These are phyloP conservation scores for Aureobasidium leucospermi DNA, from an alignment of 2,329 filamentous ascomycete species.

Conservation along the genomic window DNA sequence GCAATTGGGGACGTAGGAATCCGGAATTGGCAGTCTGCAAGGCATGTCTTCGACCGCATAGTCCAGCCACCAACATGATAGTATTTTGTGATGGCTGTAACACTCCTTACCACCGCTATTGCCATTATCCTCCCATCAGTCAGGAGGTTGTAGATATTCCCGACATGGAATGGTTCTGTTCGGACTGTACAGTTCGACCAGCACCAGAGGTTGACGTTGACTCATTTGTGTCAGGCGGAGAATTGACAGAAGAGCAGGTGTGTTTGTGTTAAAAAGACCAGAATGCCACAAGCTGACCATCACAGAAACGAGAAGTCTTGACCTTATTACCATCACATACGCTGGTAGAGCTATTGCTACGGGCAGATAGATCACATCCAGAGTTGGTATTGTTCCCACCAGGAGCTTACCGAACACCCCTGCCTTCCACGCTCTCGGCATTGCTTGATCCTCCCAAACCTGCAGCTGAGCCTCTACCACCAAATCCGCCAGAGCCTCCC, in stretches of 20 bases:
- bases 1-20: constrained; percentile 46
- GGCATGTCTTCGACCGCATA: constrained; percentile 64
- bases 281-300: neutral
- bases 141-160: constrained; percentile 60
- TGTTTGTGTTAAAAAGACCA: constrained; percentile 9
- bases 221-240: constrained; percentile 32
- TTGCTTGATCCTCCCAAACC: constrained; percentile 26
- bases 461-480: constrained; percentile 19
- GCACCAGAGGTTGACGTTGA: constrained; percentile 34
- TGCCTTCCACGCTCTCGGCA: constrained; percentile 15
- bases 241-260: constrained; percentile 37
- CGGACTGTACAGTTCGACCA: constrained; percentile 48
- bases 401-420: constrained; percentile 17
- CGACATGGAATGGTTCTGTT: constrained; percentile 65
- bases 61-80: constrained; percentile 67
- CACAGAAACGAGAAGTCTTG: constrained; percentile 32
- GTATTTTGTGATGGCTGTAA: constrained; percentile 83
- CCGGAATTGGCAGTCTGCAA: constrained; percentile 59
- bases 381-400: constrained; percentile 58
- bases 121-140: constrained; percentile 69
- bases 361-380: constrained; percentile 54
- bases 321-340: constrained; percentile 52
- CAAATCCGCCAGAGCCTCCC: constrained; percentile 12
- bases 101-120: constrained; percentile 71
- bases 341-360: constrained; percentile 58